Base-by-base conservation (phyloP, 2,329 filamentous ascomycete genomes). In the Coleophoma cylindrospora region DNA sequence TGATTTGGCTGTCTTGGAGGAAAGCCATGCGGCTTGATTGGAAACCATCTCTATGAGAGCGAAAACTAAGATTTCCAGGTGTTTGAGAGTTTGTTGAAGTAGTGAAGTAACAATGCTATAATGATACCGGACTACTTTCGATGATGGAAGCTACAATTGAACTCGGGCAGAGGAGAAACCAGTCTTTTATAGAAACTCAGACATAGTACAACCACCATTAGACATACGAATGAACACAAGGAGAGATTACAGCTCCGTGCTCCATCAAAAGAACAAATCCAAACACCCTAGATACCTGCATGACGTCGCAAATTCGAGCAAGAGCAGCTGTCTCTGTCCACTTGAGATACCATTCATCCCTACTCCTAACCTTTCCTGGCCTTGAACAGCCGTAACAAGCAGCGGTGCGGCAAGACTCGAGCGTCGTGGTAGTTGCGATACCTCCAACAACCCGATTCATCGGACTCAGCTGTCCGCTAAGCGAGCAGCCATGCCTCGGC, bases 1-100 rank as follows among this genome's bases (percentile, higher is more conserved):
- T 8, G 65, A 60, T 45, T 52, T 52, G 61, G 65, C 62, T 51
- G 63, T 49, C 50, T 59, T 54, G 51, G 67, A 41, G 47, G 49
- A 41, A 11, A 53, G 38, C 48, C 48, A 58, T 12, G 49, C 50
- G 32, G 53, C 53, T 37, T 45, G 41, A n/a, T 53, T 21, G 34
- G 12, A 5, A 11, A 34, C 12, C n/a, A 34, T 27, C 11, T 15
- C 37, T 15, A 13, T 17, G 14, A 21, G 13, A 41, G 17, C 3
- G 36, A 19, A 19, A 19, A 7, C 17, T 17, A 38, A 38, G 36
- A 17, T 17, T 38, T 38, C 12, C 36, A 17, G 10, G 6, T 41
- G 38, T 17, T 3, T 21, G 38, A 41, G 38, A 41, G 22, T 41
- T 19, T 40, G 37, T 3, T 15, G 21, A 40, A 17, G n/a, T 40